Base-by-base conservation (phyloP, 306 rosid genomes). In the Vicia villosa region DNA sequence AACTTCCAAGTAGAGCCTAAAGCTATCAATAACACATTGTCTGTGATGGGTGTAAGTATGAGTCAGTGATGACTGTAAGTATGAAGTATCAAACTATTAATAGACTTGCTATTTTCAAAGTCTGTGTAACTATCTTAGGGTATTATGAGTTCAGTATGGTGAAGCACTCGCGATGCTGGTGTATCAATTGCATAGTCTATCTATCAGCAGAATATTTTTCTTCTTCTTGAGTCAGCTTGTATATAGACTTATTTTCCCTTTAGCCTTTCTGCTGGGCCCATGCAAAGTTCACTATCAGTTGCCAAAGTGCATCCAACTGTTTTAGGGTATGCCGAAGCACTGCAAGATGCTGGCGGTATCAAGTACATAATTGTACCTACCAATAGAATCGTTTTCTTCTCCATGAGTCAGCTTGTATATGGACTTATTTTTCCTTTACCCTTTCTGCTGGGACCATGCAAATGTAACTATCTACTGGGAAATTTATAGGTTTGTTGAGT, bases 291-390 rank as follows among this genome's bases (percentile, higher is more conserved):
- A 15, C 57, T 73, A 12, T 67, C 51, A 9, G 40, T 20, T 47
- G 63, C 61, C 41, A 13, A 49, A 20, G 19, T 15, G 2, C 8
- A 5, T 24, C 65, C 15, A 42, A 60, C 62, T 41, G 6, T 59
- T 14, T 43, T 66, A 12, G 54, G 70, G 38, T 28, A 28, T 30
- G 36, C 19, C 1, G 2, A 50, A 68, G 41, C 42, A 8, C 61
- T 52, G 71, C 46, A 50, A n/a, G 32, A n/a, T 58, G 66, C 77
- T 66, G 69, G 32, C 50, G 36, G 54, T 73, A 67, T 61, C 17
- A 51, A 28, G 42, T 72, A 15, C 59, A 40, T 9, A 32, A 49
- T 20, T 14, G 14, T 36, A 28, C 72, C 8, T 59, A 24, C 50
- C 34, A 36, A 73, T 5, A 6, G 47, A 59, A 67, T 60, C 40